Evolutionary conservation across 345 rosid genomes (phyloP), one percentile per base, ranked within the genome.

Genomic region (Angophora floribunda): DNA sequence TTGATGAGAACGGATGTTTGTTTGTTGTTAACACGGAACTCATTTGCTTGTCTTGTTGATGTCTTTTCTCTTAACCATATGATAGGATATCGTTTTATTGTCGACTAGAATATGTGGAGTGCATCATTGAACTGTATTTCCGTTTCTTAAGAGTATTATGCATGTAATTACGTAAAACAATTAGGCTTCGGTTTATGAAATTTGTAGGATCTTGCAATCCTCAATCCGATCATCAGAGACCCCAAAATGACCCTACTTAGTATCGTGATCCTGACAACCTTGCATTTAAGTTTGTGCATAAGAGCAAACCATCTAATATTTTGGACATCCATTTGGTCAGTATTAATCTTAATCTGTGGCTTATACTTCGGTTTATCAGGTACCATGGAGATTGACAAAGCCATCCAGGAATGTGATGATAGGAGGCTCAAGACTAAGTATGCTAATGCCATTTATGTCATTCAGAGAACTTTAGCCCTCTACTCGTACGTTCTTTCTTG

Each of bases 371-470:
- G 75, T 85, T 19, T 87, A 14, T 87, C 86, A 89, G 92, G 89
- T 91, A 87, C 79, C 51, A 98, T 98, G 99, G 99, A 98, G 96
- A 96, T 98, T 91, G 97, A 96, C 85, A 92, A 92, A 91, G 98
- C 99, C 89, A 93, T 98, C 87, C 91, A 91, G 80, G 98, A 92
- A 90, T 94, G 99, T 85, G 99, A 95, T 84, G 99, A 98, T 87
- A 92, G 88, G 91, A 94, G 99, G 94, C 96, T 98, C 86, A 97
- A 94, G 95, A 98, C 98, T 51, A 98, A 98, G 93, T 97, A 96
- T 90, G 93, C 94, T 78, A 95, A 96, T 91, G 99, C 99, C 90
- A 93, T 98, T 93, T 93, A 91, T 93, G 98, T 96, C 88, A 98
- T 98, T 88, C 92, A 75, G 90, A 90, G 99, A 94, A 95, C 99